These are phyloP conservation scores for Mucor saturninus DNA, from an alignment of 371 early-diverging fungal species.

Conservation along the genomic window DNA sequence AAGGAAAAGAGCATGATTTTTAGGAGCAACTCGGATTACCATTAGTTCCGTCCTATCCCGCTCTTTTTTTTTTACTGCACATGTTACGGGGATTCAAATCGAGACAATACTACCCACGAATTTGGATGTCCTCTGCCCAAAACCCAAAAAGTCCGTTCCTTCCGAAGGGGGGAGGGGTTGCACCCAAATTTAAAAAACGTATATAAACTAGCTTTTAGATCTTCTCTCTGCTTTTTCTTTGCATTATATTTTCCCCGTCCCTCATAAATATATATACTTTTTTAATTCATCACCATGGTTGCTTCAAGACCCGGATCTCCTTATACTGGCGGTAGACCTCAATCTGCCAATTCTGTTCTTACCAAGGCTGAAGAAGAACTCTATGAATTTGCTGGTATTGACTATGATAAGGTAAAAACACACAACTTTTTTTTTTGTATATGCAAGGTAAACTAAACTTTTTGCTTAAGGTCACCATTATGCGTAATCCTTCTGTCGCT, in stretches of 20 bases:
- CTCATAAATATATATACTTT: background rate
- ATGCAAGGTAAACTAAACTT: too few relatives aligned
- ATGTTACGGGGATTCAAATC: conserved; percentile 11
- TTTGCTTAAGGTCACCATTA: conserved; percentile 54
- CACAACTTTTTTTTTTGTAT: too few relatives aligned
- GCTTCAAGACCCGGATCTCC: conserved; percentile 52
- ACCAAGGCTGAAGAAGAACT: conserved; percentile 60
- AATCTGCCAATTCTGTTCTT: conserved; percentile 41
- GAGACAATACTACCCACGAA: background rate
- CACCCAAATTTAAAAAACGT: background rate
- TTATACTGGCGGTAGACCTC: conserved; percentile 39
- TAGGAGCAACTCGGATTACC: conserved; percentile 23
- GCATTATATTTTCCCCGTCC: background rate
- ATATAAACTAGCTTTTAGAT: conserved; percentile 3
- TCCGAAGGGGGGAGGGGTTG: background rate
- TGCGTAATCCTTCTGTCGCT: conserved; percentile 79
- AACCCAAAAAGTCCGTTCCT: background rate
- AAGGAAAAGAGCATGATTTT: conserved; percentile 10
- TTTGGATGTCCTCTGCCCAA: background rate
- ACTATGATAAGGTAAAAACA: conserved; percentile 52
- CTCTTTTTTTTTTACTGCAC: background rate
- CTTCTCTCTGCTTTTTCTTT: too few relatives aligned
- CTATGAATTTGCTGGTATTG: conserved; percentile 58
- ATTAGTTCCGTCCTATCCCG: conserved; percentile 29
- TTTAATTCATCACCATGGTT: conserved; percentile 23